Base-by-base conservation (phyloP, 768 basidiomycete genomes). In the Amanita rubescens region DNA sequence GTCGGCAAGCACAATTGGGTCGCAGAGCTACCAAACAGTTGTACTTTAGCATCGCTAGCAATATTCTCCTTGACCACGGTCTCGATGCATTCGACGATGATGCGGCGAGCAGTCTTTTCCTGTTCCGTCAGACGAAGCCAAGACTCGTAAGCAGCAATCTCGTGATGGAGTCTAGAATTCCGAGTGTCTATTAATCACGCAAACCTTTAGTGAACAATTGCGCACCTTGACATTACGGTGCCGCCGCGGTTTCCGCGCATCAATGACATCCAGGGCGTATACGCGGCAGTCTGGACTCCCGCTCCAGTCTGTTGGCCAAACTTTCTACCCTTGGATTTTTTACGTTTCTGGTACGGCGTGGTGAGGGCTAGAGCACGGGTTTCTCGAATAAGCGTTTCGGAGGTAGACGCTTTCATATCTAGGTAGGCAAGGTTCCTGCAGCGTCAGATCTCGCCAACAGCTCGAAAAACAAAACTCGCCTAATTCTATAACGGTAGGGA, bases 11-110 rank as follows among this genome's bases (percentile, higher is more conserved):
- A 79, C 43, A 87, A 67, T 24, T 77, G 75, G 7, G 79, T 83
- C 32, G 78, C 76, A 54, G 74, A 76, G 60, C 81, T 83, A 2
- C 86, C 87, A 61, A 83, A 87, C 6, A 80, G 65, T 34, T 73
- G 65, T 1, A 87, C 73, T 15, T 68, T 64, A 2, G 76, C 76
- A 50, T 73, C 70, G 0, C 63, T 62, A 30, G 27, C 27, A 64
- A 79, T 81, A 5, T 72, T 63, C n/a, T 64, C 56, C 33, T 65
- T 57, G n/a, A 85, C 69, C 0, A 78, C 67, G 12, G 69, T 63
- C 14, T 72, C 67, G 51, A 87, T 74, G 38, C 67, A 60, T 30
- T 70, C 67, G 55, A 82, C 70, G 32, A 85, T 71, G 38, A 62
- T 60, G 20, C 71, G 59, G 17, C 81, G 72, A 14, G 75, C 69